These are phyloP conservation scores for Uronychia binucleata DNA, from an alignment of 73 alveolate species.

Conservation along the genomic window DNA sequence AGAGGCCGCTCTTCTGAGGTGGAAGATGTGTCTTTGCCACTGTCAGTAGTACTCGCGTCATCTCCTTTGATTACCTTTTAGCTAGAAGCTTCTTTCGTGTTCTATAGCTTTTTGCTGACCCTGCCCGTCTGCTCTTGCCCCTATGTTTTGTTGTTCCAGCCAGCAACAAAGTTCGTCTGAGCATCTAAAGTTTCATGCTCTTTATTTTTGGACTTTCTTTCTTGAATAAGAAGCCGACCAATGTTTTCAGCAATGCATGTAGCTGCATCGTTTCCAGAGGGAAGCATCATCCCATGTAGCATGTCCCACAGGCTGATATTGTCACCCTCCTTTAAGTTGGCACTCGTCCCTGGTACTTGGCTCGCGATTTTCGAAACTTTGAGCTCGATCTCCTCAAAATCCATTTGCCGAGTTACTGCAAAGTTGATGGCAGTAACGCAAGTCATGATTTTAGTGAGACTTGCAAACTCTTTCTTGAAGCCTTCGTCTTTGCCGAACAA, in stretches of 20 bases:
- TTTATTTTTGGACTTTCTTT: no score
- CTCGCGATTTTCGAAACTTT: constrained; percentile 48
- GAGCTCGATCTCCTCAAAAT: constrained; percentile 14
- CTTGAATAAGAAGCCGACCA: constrained; percentile 6
- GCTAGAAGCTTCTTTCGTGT: not conserved
- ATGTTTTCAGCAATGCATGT: constrained; percentile 18
- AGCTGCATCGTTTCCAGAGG: constrained; percentile 61
- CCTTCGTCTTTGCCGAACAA: constrained; percentile 49
- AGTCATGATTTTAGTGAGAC: constrained; percentile 65
- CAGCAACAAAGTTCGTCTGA: no score
- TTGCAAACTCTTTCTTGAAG: constrained; percentile 51
- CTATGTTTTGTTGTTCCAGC: not conserved
- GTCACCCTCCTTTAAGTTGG: constrained; percentile 49
- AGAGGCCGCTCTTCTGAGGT: not conserved
- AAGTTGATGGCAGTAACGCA: not conserved
- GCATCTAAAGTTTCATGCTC: no score
- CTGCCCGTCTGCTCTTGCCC: not conserved
- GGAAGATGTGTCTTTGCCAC: not conserved
- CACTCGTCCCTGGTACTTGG: constrained; percentile 59
- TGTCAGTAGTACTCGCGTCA: not conserved
- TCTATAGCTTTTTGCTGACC: not conserved
- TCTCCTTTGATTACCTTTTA: no score
- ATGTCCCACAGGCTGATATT: constrained; percentile 31
- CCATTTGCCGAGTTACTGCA: not conserved
- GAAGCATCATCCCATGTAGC: constrained; percentile 70